Evolutionary conservation across 73 alveolate species (phyloP).

Genomic region (Tetrahymena borealis): DNA sequence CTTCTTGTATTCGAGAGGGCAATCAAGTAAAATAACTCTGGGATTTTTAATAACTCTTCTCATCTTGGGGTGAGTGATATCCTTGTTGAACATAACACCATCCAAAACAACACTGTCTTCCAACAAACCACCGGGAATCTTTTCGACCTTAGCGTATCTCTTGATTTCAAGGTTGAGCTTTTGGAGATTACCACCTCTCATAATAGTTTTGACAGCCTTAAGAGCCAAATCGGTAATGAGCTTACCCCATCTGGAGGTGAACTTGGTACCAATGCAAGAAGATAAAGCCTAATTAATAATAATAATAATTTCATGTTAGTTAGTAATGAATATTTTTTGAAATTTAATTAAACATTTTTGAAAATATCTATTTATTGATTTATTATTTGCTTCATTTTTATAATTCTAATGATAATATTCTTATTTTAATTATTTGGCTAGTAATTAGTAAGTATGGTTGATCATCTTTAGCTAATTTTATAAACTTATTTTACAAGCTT

Average conservation of each 20-base stretch:
- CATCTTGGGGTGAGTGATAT: conserved; percentile 98
- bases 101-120: conserved; percentile 78
- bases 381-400: no score
- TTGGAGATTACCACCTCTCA: conserved; percentile 63
- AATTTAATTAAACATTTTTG: no score
- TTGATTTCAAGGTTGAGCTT: conserved; percentile 74
- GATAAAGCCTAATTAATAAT: conserved; percentile 54
- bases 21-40: conserved; percentile 95
- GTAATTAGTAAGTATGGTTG: no score
- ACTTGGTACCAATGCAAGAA: conserved; percentile 89
- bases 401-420: no score
- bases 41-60: conserved; percentile 92
- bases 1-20: conserved; percentile 98
- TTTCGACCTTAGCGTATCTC: conserved; percentile 83
- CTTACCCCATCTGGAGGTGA: conserved; percentile 91
- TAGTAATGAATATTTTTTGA: no score
- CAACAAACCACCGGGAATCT: conserved; percentile 80
- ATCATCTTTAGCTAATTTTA: no score
- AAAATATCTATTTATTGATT: no score
- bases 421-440: no score
- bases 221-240: conserved; percentile 75
- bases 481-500: no score
- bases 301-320: no score
- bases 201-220: conserved; percentile 87
- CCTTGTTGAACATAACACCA: conserved; percentile 99